Percentiles rank a stretch among this genome's conserved stretches.
phyloP scores from a whole-genome alignment of 805 yeast genomes.

The Wickerhamiella cacticola region DNA sequence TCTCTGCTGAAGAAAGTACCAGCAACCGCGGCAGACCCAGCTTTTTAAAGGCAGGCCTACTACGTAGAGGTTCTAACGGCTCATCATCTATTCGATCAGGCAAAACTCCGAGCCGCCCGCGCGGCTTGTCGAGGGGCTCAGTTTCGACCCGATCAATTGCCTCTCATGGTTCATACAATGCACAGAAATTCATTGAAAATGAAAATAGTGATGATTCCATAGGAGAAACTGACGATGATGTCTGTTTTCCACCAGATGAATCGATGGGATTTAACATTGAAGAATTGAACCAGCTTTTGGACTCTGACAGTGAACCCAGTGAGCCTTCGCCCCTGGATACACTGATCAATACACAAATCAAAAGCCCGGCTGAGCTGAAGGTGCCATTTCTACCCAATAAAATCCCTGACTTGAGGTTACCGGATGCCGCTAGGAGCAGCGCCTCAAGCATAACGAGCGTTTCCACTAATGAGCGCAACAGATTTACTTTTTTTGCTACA shows the following conservation, averaged over 20 bases:
- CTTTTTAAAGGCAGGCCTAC: background rate
- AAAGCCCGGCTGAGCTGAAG: conserved; percentile 14
- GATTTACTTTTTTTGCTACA: conserved; percentile 71
- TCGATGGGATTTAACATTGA: conserved; percentile 56
- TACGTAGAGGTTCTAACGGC: background rate
- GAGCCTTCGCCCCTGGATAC: conserved; percentile 24
- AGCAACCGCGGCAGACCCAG: conserved; percentile 1
- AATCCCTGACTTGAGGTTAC: conserved; percentile 12
- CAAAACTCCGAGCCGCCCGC: background rate
- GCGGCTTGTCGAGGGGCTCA: background rate
- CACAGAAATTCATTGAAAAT: conserved; percentile 5
- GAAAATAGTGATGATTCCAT: conserved; percentile 20
- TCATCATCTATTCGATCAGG: background rate
- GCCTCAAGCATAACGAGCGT: background rate
- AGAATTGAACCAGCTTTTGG: conserved; percentile 44
- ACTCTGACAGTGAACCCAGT: conserved; percentile 48
- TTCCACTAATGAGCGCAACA: conserved; percentile 24
- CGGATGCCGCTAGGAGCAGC: background rate
- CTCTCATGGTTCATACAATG: background rate
- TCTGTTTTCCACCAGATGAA: conserved; percentile 62
- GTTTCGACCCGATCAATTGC: background rate
- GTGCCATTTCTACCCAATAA: conserved; percentile 9
- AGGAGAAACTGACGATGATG: conserved; percentile 94
- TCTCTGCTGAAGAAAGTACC: background rate
- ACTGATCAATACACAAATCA: conserved; percentile 3